A percentile compares a stretch with the other conserved stretches of the same genome.
Evolutionary conservation across 306 rosid genomes (phyloP).

Genomic region (Abrus precatorius): DNA sequence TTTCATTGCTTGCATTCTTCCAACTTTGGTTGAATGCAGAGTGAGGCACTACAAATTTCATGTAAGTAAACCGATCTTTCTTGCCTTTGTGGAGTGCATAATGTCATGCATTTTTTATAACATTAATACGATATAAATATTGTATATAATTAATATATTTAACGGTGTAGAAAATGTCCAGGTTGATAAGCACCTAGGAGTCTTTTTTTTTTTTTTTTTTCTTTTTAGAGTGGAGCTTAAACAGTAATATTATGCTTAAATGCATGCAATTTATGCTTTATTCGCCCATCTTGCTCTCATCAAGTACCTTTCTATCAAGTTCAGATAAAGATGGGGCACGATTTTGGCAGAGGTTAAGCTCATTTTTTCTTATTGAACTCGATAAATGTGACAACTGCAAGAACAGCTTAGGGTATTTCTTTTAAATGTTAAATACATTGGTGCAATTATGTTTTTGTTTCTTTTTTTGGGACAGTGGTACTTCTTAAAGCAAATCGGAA

Average conservation of each 20-base stretch:
- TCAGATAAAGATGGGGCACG: conserved; percentile 7
- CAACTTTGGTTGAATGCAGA: conserved; percentile 77
- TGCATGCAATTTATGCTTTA: conserved; percentile 20
- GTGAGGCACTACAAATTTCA: conserved; percentile 80
- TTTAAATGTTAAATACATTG: not conserved
- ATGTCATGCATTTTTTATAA: not conserved
- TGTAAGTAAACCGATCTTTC: conserved; percentile 58
- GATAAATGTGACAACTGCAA: not conserved
- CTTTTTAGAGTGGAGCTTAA: not conserved
- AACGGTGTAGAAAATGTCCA: not conserved
- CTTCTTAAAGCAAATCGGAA: not conserved
- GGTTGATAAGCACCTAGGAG: not conserved
- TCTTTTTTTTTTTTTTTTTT: not conserved
- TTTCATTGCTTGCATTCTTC: conserved; percentile 68
- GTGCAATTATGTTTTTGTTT: not conserved
- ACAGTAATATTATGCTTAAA: not conserved
- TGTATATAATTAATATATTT: not conserved
- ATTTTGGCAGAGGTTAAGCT: not conserved
- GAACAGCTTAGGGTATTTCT: conserved; percentile 11
- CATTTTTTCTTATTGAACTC: not conserved
- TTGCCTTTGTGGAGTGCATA: not conserved
- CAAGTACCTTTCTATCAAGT: conserved; percentile 7
- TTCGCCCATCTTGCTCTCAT: not conserved
- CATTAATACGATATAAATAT: not conserved
- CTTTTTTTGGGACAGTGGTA: not conserved